A percentile compares a stretch with the other conserved stretches of the same genome.
phyloP scores from a whole-genome alignment of 345 rosid species.

The Euphorbia tirucalli region DNA sequence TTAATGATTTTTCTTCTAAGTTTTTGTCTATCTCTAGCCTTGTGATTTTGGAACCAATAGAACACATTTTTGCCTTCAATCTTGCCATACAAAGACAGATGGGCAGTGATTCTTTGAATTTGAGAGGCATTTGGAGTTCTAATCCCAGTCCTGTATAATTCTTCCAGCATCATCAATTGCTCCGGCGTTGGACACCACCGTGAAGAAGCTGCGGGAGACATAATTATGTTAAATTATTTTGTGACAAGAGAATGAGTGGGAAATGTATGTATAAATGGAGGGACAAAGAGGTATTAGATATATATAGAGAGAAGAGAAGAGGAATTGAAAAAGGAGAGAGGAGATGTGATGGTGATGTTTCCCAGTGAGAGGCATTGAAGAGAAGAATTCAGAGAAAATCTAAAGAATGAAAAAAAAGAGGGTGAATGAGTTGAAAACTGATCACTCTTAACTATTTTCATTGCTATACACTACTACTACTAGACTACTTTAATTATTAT shows the following conservation, averaged over 20 bases:
- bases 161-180: slow-evolving; percentile 86
- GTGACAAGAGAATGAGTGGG: not conserved
- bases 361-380: slow-evolving; percentile 41
- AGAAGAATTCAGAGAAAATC: too few relatives aligned
- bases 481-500: slow-evolving; percentile 31
- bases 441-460: too few relatives aligned
- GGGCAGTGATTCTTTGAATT: slow-evolving; percentile 81
- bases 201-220: slow-evolving; percentile 69
- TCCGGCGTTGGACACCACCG: slow-evolving; percentile 99
- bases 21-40: slow-evolving; percentile 88
- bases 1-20: slow-evolving; percentile 69
- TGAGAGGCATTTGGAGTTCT: slow-evolving; percentile 83
- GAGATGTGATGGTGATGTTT: slow-evolving; percentile 50
- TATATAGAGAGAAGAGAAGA: slow-evolving; percentile 7
- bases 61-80: slow-evolving; percentile 95
- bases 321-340: not conserved
- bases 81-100: slow-evolving; percentile 66
- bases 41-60: slow-evolving; percentile 97
- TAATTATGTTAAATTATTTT: too few relatives aligned
- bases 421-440: slow-evolving; percentile 28
- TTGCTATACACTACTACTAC: not conserved
- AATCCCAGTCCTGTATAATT: slow-evolving; percentile 75
- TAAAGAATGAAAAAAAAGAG: not conserved
- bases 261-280: not conserved
- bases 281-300: slow-evolving; percentile 7